phyloP scores from a whole-genome alignment of 768 basidiomycete genomes.

The Collybiopsis confluens region DNA sequence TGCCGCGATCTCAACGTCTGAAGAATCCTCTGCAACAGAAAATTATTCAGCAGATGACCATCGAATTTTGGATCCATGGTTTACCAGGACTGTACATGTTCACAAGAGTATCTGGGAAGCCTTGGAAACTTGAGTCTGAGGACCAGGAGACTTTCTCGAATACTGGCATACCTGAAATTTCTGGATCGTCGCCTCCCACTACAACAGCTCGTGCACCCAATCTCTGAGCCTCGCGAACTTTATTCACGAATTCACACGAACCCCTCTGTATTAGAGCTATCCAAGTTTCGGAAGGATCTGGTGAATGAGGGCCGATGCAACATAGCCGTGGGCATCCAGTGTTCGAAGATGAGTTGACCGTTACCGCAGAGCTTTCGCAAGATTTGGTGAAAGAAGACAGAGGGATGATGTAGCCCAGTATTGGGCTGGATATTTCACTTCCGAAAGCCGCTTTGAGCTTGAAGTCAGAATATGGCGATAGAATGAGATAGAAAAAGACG shows the following conservation, averaged over 20 bases:
- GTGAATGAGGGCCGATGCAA: constrained; percentile 45
- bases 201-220: constrained; percentile 85
- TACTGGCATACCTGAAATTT: constrained; percentile 51
- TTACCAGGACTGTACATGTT: constrained; percentile 92
- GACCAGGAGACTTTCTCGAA: no score
- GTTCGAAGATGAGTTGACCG: constrained; percentile 30
- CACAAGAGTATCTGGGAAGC: constrained; percentile 70
- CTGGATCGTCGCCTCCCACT: constrained; percentile 82
- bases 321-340: constrained; percentile 72
- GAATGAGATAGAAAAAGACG: constrained; percentile 11
- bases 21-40: constrained; percentile 75
- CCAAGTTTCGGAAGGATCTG: constrained; percentile 68
- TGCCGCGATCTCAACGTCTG: constrained; percentile 78
- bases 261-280: constrained; percentile 91
- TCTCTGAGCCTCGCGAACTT: constrained; percentile 68
- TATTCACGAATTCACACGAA: constrained; percentile 85
- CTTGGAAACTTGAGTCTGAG: constrained; percentile 18
- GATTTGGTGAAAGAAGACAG: constrained; percentile 57
- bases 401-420: constrained; percentile 71
- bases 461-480: no score
- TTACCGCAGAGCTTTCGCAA: constrained; percentile 30
- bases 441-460: constrained; percentile 68
- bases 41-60: background rate
- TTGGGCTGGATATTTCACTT: constrained; percentile 59
- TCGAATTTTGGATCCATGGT: constrained; percentile 15